phyloP scores from a whole-genome alignment of 208 protist genomes.

The Strigomonas oncopelti region DNA sequence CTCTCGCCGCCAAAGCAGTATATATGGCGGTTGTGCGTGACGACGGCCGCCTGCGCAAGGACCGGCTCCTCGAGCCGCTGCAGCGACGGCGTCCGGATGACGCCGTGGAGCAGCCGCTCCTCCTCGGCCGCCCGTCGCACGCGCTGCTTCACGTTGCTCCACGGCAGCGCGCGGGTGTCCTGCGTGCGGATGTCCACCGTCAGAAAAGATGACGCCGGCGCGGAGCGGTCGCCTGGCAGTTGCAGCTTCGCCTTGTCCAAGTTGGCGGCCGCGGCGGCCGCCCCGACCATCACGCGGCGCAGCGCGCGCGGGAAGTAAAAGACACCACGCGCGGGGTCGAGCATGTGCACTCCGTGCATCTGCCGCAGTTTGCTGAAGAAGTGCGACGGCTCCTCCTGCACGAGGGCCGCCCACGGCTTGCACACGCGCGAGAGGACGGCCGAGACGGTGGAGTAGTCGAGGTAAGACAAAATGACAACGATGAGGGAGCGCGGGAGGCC shows the following conservation, averaged over 20 bases:
- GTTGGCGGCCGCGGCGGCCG: constrained; percentile 1
- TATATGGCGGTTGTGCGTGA: constrained; percentile 30
- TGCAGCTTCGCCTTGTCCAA: not conserved
- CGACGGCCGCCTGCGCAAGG: constrained; percentile 34
- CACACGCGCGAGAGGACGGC: constrained; percentile 23
- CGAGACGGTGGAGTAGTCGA: constrained; percentile 49
- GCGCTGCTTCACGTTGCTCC: constrained; percentile 25
- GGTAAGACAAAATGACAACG: constrained; percentile 31
- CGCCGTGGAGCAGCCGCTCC: constrained; percentile 29
- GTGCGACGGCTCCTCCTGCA: constrained; percentile 24
- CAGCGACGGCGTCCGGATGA: constrained; percentile 30
- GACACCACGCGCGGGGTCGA: constrained; percentile 42
- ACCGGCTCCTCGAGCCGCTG: constrained; percentile 28
- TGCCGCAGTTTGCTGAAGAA: constrained; percentile 29
- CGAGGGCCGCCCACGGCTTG: constrained; percentile 27
- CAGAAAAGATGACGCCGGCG: constrained; percentile 30
- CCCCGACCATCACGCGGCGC: constrained; percentile 31
- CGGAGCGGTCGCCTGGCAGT: not conserved
- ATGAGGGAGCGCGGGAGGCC: constrained; percentile 36
- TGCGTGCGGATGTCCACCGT: constrained; percentile 55
- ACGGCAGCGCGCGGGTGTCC: constrained; percentile 42
- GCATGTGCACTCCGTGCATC: constrained; percentile 44
- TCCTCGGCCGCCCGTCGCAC: constrained; percentile 29
- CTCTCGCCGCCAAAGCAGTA: constrained; percentile 50
- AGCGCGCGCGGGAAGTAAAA: constrained; percentile 47